phyloP scores from a whole-genome alignment of 805 yeast species.

The Metschnikowia chrysomelidarum region DNA sequence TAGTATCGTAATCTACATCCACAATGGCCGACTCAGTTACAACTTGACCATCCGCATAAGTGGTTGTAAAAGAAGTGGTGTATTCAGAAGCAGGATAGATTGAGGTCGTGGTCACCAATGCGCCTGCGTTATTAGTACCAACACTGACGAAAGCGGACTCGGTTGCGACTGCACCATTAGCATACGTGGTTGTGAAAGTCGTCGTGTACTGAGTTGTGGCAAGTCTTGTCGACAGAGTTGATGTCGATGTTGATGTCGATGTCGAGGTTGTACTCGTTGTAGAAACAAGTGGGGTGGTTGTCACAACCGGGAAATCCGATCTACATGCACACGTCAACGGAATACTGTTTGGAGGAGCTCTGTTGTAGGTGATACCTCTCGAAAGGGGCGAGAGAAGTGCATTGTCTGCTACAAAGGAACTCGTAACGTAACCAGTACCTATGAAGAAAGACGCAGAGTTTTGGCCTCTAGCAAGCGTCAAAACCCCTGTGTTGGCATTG shows the following conservation, averaged over 20 bases:
- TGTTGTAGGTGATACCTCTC: background rate
- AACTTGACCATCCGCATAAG: too few relatives aligned
- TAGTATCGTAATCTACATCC: too few relatives aligned
- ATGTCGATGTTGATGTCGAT: background rate
- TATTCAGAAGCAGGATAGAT: too few relatives aligned
- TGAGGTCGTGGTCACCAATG: background rate
- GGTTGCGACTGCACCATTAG: background rate
- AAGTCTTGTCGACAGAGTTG: too few relatives aligned
- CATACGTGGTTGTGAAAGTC: background rate
- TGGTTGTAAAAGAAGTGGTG: too few relatives aligned
- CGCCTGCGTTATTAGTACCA: background rate
- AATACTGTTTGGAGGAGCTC: constrained; percentile 1
- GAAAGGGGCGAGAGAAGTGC: too few relatives aligned
- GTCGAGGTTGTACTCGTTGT: background rate
- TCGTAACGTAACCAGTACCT: constrained; percentile 11
- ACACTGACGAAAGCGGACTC: background rate
- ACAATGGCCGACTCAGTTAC: too few relatives aligned
- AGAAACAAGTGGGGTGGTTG: background rate
- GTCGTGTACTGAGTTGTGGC: too few relatives aligned
- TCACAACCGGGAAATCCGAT: constrained; percentile 1
- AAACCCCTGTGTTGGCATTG: constrained; percentile 9
- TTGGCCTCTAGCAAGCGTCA: constrained; percentile 11
- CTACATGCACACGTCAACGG: constrained; percentile 1
- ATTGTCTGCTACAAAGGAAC: too few relatives aligned
- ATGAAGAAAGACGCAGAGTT: constrained; percentile 6